These are phyloP conservation scores for Entomortierella beljakovae DNA, from an alignment of 192 early-diverging fungal species.

Conservation along the genomic window DNA sequence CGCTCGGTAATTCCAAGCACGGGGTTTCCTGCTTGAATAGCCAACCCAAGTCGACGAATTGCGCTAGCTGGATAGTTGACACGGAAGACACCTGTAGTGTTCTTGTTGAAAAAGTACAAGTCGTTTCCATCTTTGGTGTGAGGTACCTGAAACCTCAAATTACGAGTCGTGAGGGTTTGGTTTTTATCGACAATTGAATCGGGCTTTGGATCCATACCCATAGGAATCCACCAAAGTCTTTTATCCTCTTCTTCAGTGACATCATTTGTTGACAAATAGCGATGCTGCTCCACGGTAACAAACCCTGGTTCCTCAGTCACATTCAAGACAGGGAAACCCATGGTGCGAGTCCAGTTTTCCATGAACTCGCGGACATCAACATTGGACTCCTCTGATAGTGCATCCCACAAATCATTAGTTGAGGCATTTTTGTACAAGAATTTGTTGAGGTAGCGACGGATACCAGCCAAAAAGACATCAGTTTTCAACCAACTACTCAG, in stretches of 20 bases:
- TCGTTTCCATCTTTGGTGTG: slow-evolving; percentile 57
- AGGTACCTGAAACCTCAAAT: slow-evolving; percentile 61
- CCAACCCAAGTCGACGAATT: slow-evolving; percentile 64
- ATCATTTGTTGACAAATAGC: slow-evolving; percentile 89
- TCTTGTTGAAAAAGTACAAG: slow-evolving; percentile 85
- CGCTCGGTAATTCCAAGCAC: slow-evolving; percentile 70
- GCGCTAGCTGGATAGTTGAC: slow-evolving; percentile 76
- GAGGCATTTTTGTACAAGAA: slow-evolving; percentile 88
- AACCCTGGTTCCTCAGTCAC: slow-evolving; percentile 69
- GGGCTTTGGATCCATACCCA: slow-evolving; percentile 62
- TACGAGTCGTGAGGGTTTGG: slow-evolving; percentile 60
- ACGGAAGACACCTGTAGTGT: slow-evolving; percentile 86
- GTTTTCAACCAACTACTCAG: slow-evolving; percentile 79
- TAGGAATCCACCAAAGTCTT: slow-evolving; percentile 89
- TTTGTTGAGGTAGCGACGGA: slow-evolving; percentile 80
- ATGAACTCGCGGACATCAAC: slow-evolving; percentile 87
- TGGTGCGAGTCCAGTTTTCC: slow-evolving; percentile 86
- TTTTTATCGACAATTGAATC: slow-evolving; percentile 37
- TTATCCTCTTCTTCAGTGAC: slow-evolving; percentile 82
- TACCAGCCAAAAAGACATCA: slow-evolving; percentile 76
- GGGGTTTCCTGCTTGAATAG: slow-evolving; percentile 58
- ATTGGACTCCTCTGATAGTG: slow-evolving; percentile 82
- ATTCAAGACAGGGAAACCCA: slow-evolving; percentile 84
- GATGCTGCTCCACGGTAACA: slow-evolving; percentile 79
- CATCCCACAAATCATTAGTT: slow-evolving; percentile 89